Evolutionary conservation across 2,329 filamentous ascomycete species (phyloP), one percentile per base, ranked within the genome.

Genomic region (Cladosporium sp.): DNA sequence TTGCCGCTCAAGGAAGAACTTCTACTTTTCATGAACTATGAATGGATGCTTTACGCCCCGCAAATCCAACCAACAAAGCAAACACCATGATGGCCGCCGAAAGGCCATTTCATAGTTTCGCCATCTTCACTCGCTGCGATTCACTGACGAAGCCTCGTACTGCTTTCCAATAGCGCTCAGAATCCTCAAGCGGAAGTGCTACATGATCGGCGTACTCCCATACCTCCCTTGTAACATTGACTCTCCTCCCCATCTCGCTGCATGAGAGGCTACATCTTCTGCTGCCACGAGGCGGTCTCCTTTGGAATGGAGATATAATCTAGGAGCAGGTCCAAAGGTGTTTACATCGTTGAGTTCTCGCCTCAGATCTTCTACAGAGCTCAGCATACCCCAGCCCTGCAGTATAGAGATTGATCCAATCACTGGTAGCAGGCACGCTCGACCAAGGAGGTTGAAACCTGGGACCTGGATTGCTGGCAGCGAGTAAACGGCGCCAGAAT

Each of bases 261-360:
- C 55, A 20, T 58, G 55, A 14, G 45, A 38, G 20, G 38, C 55
- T 22, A 58, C 47, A 15, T 58, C 45, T 36, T 58, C 43, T 6
- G 45, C 55, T 20, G 55, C 55, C 19, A 58, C 47, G n/a, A 58
- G 43, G 34, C 43, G 14, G 14, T 58, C 55, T 6, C 43, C 38
- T 25, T 58, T 50, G 15, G 45, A 58, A 15, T 51, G 38, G 14
- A 58, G 55, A 42, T 51, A 58, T n/a, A 58, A 37, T 17, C 55
- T 15, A 1, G 55, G 43, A 14, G 17, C 51, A 5, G 2, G 12
- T 15, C 51, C 51, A 34, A 43, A 55, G 15, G 51, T 43, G 25
- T 43, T 55, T 0, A 22, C 22, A 14, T 55, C 38, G n/a, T 55
- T 55, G 1, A 55, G 51, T 28, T 55, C 51, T 8, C 51, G 25